Conservation (phyloP, 2,329 filamentous ascomycete genomes). For the Pseudogymnoascus sp. region DNA sequence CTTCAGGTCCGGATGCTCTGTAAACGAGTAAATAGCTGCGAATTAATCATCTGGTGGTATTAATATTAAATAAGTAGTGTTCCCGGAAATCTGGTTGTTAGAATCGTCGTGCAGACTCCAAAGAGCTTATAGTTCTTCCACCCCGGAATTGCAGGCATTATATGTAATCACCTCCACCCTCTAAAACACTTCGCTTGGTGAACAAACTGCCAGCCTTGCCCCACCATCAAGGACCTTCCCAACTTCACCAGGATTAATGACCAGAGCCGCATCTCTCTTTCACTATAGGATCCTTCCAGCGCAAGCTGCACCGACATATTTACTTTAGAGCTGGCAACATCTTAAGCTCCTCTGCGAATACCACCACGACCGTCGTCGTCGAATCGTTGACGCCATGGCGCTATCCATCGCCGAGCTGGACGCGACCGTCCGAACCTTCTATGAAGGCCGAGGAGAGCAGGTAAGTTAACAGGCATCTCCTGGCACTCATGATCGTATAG, state of each 20-base stretch:
- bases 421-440: constrained; percentile 91
- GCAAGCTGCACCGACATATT: constrained; percentile 12
- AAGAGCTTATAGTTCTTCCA: constrained; percentile 8
- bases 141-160: constrained; percentile 7
- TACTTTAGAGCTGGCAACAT: constrained; percentile 4
- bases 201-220: constrained; percentile 10
- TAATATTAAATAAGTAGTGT: background rate
- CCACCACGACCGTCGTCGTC: background rate
- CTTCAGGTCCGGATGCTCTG: background rate
- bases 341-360: constrained; percentile 9
- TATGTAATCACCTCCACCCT: constrained; percentile 10
- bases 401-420: constrained; percentile 88
- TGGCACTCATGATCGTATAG: background rate
- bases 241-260: constrained; percentile 9
- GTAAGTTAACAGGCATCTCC: constrained; percentile 43
- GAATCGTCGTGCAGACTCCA: background rate
- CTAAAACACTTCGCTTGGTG: constrained; percentile 11
- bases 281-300: constrained; percentile 7
- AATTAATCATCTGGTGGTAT: background rate
- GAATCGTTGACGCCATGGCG: constrained; percentile 45
- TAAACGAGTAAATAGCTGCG: background rate
- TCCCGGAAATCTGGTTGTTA: background rate
- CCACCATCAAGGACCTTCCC: constrained; percentile 9
- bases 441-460: constrained; percentile 90
- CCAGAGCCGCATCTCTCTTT: constrained; percentile 9